phyloP scores from a whole-genome alignment of 129 eudicot species.

The Flaveria robusta region DNA sequence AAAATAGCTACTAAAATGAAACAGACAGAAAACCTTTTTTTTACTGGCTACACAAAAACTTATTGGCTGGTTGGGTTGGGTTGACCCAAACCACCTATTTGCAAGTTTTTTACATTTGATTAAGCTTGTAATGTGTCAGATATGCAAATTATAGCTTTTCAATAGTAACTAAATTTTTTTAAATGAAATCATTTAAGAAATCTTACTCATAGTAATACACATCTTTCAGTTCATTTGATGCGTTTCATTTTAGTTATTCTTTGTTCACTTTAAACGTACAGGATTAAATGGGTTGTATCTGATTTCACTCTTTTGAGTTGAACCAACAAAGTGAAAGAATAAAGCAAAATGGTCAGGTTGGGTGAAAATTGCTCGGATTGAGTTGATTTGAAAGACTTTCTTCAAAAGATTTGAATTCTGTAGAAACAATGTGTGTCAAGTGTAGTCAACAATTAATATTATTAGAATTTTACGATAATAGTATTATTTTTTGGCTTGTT shows the following conservation, averaged over 20 bases:
- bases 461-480: neutral
- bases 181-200: too few relatives aligned
- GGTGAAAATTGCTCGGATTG: neutral
- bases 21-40: neutral
- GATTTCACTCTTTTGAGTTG: slow-evolving; percentile 7
- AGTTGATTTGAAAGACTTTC: neutral
- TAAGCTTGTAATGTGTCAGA: neutral
- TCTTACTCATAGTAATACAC: neutral
- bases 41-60: neutral
- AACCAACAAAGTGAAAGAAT: neutral
- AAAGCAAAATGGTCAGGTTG: neutral
- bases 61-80: neutral
- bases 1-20: neutral
- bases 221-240: neutral
- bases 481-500: neutral
- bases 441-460: too few relatives aligned
- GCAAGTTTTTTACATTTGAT: neutral
- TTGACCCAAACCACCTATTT: neutral
- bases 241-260: neutral
- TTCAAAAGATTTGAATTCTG: neutral
- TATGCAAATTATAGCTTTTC: neutral
- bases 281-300: neutral
- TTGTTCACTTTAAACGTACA: neutral
- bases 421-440: neutral
- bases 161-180: neutral